Evolutionary conservation across 768 basidiomycete species (phyloP), one percentile per base, ranked within the genome.

Genomic region (Leccinum disarticulatum): DNA sequence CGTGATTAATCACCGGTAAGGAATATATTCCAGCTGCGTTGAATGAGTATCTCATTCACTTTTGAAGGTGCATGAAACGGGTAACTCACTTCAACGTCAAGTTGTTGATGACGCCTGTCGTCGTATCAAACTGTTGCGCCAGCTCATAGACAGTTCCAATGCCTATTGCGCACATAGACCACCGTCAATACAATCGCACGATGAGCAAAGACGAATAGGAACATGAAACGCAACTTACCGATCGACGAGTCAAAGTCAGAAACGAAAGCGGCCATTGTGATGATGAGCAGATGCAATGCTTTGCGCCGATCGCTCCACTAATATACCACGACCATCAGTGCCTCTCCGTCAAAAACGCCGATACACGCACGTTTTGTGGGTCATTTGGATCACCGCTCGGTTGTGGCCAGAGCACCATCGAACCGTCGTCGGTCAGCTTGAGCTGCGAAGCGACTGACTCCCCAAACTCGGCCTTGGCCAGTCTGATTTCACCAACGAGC

Each of bases 401-500:
- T 61, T 84, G 83, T 8, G 84, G 83, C 80, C 82, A 85, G 6
- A 84, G 77, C 10, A 84, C 77, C 54, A 78, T 77, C 28, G 73
- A 74, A 5, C 82, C 79, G 35, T 81, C 77, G 8, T 62, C 36
- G 7, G 79, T 76, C 10, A 81, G 73, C 72, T 83, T 84, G 61
- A 85, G 74, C 33, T 63, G 72, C 3, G 73, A 70, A 0, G 81
- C 83, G 13, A 81, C 66, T 6, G 62, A 68, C 22, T 80, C 79
- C 6, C 83, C 83, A 52, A 83, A 83, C 65, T 82, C 81, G 55
- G 78, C 63, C 52, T 68, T 71, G 7, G 83, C 83, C 63, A 82
- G 80, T 31, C 79, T 81, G 43, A 55, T 28, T 46, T 4, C 8
- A 55, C 7, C 51, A 15, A 30, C 50, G 22, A 61, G 27, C 27